Percentiles rank a stretch among this genome's conserved stretches.
phyloP scores from a whole-genome alignment of 495 filamentous ascomycete genomes.

The Rostrohypoxylon terebratum region DNA sequence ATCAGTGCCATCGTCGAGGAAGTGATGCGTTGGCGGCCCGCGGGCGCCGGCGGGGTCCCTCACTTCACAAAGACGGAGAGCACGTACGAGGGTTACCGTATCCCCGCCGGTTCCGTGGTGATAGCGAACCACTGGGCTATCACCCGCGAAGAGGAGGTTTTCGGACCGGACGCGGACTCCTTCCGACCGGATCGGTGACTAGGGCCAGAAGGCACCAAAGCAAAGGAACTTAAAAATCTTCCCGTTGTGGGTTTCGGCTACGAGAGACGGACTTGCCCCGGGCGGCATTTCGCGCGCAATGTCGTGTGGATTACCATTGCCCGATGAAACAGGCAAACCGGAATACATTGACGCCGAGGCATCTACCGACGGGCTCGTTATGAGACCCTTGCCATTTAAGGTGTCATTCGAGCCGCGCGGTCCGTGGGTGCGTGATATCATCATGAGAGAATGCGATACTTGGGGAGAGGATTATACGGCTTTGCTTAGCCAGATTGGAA shows the following conservation, averaged over 20 bases:
- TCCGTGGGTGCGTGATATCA: not conserved
- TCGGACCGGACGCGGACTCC: not conserved
- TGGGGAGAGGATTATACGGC: not conserved
- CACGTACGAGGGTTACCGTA: not conserved
- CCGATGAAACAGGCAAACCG: not conserved
- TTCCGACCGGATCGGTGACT: not conserved
- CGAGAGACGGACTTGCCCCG: not conserved
- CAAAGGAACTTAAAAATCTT: not conserved
- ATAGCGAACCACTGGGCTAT: not conserved
- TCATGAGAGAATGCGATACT: not conserved
- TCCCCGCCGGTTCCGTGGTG: not conserved
- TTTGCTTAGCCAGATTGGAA: not conserved
- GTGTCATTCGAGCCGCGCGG: not conserved
- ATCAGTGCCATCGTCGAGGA: conserved; percentile 3
- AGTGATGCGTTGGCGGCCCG: conserved; percentile 4
- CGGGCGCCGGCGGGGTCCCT: not conserved
- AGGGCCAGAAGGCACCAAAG: not conserved
- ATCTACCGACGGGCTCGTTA: not conserved
- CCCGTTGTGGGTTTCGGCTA: not conserved
- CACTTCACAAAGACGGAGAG: conserved; percentile 4
- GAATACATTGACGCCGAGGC: not conserved
- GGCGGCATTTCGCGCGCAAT: not conserved
- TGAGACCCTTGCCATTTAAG: not conserved
- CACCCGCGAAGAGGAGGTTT: not conserved
- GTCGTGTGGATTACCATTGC: not conserved